phyloP scores from a whole-genome alignment of 495 filamentous ascomycete species.

The Hypoxylon rickii region DNA sequence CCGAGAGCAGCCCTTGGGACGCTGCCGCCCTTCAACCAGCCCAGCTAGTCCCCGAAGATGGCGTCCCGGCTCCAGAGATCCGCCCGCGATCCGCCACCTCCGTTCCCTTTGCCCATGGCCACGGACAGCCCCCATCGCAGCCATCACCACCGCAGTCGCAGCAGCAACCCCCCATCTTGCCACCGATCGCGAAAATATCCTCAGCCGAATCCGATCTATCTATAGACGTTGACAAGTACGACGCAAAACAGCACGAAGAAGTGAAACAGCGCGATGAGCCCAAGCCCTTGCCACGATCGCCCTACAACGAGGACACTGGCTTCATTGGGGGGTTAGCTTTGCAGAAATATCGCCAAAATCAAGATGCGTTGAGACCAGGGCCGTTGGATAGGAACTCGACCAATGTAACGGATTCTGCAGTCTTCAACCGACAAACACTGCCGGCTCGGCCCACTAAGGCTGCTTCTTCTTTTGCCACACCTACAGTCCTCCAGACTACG shows the following conservation, averaged over 20 bases:
- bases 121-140: conserved; percentile 30
- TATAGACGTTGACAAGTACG: conserved; percentile 15
- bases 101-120: conserved; percentile 31
- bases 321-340: conserved; percentile 51
- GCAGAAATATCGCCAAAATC: conserved; percentile 42
- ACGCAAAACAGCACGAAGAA: conserved; percentile 34
- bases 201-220: conserved; percentile 43
- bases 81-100: conserved; percentile 47
- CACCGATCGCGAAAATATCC: conserved; percentile 52
- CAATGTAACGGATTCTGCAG: conserved; percentile 27
- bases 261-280: conserved; percentile 22
- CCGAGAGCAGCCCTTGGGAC: conserved; percentile 46
- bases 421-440: conserved; percentile 29
- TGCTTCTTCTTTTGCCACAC: conserved; percentile 44
- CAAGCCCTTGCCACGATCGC: conserved; percentile 33
- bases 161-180: conserved; percentile 43
- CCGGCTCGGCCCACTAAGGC: conserved; percentile 36
- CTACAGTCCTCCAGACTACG: conserved; percentile 44
- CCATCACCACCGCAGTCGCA: conserved; percentile 13
- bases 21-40: conserved; percentile 42
- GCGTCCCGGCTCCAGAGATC: conserved; percentile 43
- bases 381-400: conserved; percentile 23
- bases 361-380: conserved; percentile 29
- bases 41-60: conserved; percentile 43
- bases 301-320: conserved; percentile 35